Base-by-base conservation (phyloP, 345 rosid genomes). In the Linum lewisii region DNA sequence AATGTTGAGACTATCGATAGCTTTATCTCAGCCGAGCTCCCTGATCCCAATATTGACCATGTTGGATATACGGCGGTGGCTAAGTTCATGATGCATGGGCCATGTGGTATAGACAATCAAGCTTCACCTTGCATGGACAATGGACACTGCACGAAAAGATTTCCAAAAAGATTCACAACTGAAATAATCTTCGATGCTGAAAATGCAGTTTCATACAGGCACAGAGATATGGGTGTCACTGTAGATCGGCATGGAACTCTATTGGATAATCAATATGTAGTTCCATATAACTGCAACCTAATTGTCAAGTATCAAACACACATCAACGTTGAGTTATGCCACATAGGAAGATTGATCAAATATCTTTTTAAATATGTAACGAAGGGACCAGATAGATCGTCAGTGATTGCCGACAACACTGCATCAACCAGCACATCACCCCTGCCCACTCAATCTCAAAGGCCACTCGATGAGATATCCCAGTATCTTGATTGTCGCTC, bases 321-420 rank as follows among this genome's bases (percentile, higher is more conserved):
- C 21, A 34, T 60, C 5, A 50, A 51, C 37, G 58, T 66, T 6
- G n/a, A 66, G 11, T 8, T 21, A 0, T 59, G 51, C n/a, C 7
- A 8, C 10, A 6, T 42, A 18, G 38, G 38, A 20, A 58, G n/a
- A n/a, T n/a, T n/a, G n/a, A n/a, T n/a, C n/a, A n/a, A n/a, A n/a
- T n/a, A n/a, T n/a, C n/a, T n/a, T 13, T 50, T 66, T n/a, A 66
- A 66, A 10, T 51, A 59, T 6, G 16, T 66, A 0, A 24, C 14
- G 14, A 51, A 59, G 32, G 50, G 63, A 1, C n/a, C 57, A 1
- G 63, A 65, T 26, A 19, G 53, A 29, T 34, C 38, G n/a, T n/a
- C n/a, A n/a, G n/a, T n/a, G n/a, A n/a, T n/a, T n/a, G n/a, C n/a
- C n/a, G n/a, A n/a, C n/a, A n/a, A n/a, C n/a, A n/a, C n/a, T n/a